These are phyloP conservation scores for Aspergillus fructus DNA, from an alignment of 2,329 filamentous ascomycete species.

Conservation along the genomic window DNA sequence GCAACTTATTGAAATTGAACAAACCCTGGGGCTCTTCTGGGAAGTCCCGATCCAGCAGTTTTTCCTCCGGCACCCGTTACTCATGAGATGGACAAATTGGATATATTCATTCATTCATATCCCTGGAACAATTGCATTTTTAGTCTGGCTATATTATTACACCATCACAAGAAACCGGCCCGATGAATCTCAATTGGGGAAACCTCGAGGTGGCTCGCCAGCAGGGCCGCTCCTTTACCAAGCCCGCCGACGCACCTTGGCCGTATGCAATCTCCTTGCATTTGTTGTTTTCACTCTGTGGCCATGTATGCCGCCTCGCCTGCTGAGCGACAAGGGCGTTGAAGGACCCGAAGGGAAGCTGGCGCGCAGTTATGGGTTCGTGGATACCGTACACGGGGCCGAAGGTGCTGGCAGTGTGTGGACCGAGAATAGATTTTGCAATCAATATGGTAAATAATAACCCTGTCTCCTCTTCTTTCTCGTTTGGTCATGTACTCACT, in stretches of 20 bases:
- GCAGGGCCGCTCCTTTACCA: slow-evolving; percentile 56
- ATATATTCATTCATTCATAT: slow-evolving; percentile 78
- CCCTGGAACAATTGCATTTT: slow-evolving; percentile 70
- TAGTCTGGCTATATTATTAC: slow-evolving; percentile 67
- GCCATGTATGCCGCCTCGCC: slow-evolving; percentile 61
- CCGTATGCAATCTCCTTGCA: slow-evolving; percentile 58
- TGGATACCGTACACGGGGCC: slow-evolving; percentile 59
- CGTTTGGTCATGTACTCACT: background rate
- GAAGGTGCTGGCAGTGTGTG: slow-evolving; percentile 66
- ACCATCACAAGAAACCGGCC: slow-evolving; percentile 62
- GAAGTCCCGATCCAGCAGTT: slow-evolving; percentile 62
- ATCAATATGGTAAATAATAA: slow-evolving; percentile 63
- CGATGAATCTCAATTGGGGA: slow-evolving; percentile 40
- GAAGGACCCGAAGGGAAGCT: slow-evolving; percentile 56
- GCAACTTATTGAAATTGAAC: slow-evolving; percentile 65
- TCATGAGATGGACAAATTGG: slow-evolving; percentile 70
- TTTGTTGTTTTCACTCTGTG: slow-evolving; percentile 60
- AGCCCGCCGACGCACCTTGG: slow-evolving; percentile 56
- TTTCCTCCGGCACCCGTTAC: slow-evolving; percentile 53
- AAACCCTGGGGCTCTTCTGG: slow-evolving; percentile 63
- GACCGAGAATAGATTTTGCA: slow-evolving; percentile 72
- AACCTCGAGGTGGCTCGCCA: slow-evolving; percentile 41
- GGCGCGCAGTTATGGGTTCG: slow-evolving; percentile 60
- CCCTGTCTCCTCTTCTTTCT: background rate
- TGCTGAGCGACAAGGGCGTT: slow-evolving; percentile 56